phyloP scores from a whole-genome alignment of 2,329 filamentous ascomycete species.

The Aspergillus amoenus region DNA sequence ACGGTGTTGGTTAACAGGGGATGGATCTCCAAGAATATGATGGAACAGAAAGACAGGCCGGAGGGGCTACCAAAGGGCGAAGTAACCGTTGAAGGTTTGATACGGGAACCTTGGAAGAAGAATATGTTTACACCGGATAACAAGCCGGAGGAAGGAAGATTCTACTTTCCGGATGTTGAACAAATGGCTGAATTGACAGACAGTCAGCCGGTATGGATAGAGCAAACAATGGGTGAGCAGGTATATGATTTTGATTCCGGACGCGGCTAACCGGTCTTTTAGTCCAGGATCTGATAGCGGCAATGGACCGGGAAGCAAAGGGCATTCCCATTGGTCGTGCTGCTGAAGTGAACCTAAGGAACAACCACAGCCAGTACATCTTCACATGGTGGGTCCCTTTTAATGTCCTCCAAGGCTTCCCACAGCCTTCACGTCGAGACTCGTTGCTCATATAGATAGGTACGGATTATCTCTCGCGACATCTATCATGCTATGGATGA shows the following conservation, averaged over 20 bases:
- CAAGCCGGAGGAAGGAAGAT: slow-evolving; percentile 75
- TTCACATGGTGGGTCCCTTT: slow-evolving; percentile 79
- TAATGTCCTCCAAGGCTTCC: background rate
- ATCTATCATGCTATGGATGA: slow-evolving; percentile 94
- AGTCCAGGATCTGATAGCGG: slow-evolving; percentile 77
- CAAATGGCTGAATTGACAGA: slow-evolving; percentile 85
- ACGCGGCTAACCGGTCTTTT: slow-evolving; percentile 10
- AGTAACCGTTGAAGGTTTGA: slow-evolving; percentile 77
- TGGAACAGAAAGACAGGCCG: slow-evolving; percentile 61
- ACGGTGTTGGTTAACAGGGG: slow-evolving; percentile 87
- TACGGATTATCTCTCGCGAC: slow-evolving; percentile 83
- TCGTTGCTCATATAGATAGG: slow-evolving; percentile 54
- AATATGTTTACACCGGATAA: slow-evolving; percentile 97
- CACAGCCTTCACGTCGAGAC: background rate
- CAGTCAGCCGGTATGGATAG: slow-evolving; percentile 88
- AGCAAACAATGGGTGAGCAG: slow-evolving; percentile 82
- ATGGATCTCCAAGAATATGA: slow-evolving; percentile 81
- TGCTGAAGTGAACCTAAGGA: slow-evolving; percentile 87
- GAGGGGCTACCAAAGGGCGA: slow-evolving; percentile 67
- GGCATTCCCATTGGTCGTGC: slow-evolving; percentile 87
- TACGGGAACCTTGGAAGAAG: slow-evolving; percentile 91
- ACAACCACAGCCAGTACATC: slow-evolving; percentile 98
- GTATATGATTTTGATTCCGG: background rate
- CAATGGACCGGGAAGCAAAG: slow-evolving; percentile 72
- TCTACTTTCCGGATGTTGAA: slow-evolving; percentile 90